Evolutionary conservation across 345 rosid species (phyloP).

Genomic region (Luvunga scandens): DNA sequence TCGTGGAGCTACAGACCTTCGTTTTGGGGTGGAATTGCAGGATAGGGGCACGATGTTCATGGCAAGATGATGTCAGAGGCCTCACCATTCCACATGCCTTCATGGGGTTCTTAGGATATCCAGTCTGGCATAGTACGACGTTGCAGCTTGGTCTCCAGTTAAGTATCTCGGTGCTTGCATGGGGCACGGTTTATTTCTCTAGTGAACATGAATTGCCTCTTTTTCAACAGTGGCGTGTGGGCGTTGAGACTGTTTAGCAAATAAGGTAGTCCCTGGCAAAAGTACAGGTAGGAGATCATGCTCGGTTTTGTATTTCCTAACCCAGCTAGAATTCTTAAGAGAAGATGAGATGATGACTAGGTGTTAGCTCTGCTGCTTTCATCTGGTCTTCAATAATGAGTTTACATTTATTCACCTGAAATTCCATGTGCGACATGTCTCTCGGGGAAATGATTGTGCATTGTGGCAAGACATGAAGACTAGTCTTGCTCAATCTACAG

Average conservation of each 20-base stretch:
- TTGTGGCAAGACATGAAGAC: neutral
- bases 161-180: constrained; percentile 1
- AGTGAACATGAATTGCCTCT: neutral
- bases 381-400: too few species aligned
- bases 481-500: neutral
- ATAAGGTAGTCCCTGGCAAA: neutral
- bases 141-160: constrained; percentile 14
- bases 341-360: neutral
- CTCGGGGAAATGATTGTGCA: neutral
- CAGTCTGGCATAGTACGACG: constrained; percentile 36
- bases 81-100: constrained; percentile 43
- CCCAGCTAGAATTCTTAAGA: neutral
- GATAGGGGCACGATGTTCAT: constrained; percentile 14
- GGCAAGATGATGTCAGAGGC: constrained; percentile 38
- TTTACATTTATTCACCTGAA: neutral
- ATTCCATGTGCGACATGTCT: neutral
- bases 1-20: constrained; percentile 20
- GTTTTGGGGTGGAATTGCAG: constrained; percentile 18
- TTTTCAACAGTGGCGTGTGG: neutral
- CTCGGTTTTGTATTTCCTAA: neutral
- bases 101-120: constrained; percentile 32
- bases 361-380: neutral
- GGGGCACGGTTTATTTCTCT: constrained; percentile 12
- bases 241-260: neutral
- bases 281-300: neutral